A percentile compares a stretch with the other conserved stretches of the same genome.
Evolutionary conservation across 2,329 filamentous ascomycete species (phyloP).

Genomic region (Endocalyx cinctus): DNA sequence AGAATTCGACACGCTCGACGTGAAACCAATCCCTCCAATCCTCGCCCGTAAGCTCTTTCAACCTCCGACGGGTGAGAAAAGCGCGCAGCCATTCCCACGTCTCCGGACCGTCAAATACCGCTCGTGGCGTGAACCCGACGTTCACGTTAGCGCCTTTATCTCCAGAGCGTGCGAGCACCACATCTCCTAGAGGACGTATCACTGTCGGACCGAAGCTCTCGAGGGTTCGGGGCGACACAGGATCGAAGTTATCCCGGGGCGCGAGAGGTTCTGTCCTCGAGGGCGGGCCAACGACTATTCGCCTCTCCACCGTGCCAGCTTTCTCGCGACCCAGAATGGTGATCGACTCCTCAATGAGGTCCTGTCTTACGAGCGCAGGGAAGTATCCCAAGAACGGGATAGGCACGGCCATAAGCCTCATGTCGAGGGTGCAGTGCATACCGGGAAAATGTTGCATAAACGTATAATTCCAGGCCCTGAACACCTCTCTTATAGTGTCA

Average conservation of each 20-base stretch:
- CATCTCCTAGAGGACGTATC: slow-evolving; percentile 30
- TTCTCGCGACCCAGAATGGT: slow-evolving; percentile 7
- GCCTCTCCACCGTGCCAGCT: slow-evolving; percentile 2
- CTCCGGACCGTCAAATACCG: slow-evolving; percentile 29
- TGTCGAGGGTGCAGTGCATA: slow-evolving; percentile 37
- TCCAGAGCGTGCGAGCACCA: slow-evolving; percentile 17
- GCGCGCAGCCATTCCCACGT: slow-evolving; percentile 35
- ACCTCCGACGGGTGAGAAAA: slow-evolving; percentile 28
- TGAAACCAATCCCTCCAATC: slow-evolving; percentile 37
- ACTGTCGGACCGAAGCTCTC: slow-evolving; percentile 34
- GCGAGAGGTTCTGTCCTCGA: slow-evolving; percentile 20
- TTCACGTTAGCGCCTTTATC: slow-evolving; percentile 23
- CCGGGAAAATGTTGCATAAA: slow-evolving; percentile 43
- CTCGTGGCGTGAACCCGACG: slow-evolving; percentile 32
- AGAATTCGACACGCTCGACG: slow-evolving; percentile 45
- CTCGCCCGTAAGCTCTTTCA: slow-evolving; percentile 35
- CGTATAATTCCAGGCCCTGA: slow-evolving; percentile 26
- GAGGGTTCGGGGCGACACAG: slow-evolving; percentile 8
- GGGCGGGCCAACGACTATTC: slow-evolving; percentile 18
- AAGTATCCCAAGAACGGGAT: slow-evolving; percentile 37
- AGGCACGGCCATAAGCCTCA: slow-evolving; percentile 31
- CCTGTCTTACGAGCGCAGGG: slow-evolving; percentile 28
- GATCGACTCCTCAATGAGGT: slow-evolving; percentile 16
- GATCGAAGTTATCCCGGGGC: slow-evolving; percentile 19
- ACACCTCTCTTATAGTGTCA: slow-evolving; percentile 22